Evolutionary conservation across 2,329 filamentous ascomycete genomes (phyloP), one percentile per base, ranked within the genome.

Genomic region (Fusarium coffeatum): DNA sequence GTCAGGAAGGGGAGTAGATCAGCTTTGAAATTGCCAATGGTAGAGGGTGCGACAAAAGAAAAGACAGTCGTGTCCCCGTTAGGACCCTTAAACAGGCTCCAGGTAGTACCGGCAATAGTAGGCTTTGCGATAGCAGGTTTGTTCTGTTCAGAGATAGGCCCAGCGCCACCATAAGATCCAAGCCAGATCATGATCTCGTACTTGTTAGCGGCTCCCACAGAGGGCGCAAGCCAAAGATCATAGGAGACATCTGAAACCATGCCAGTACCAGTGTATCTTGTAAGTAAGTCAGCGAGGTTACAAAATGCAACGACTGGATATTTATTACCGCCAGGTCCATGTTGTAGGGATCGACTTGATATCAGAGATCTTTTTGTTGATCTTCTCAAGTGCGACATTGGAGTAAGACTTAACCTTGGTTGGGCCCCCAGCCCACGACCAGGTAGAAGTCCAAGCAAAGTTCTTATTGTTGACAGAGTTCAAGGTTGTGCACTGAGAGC

Each of bases 121-220:
- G 84, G 79, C 1, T 84, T 89, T 4, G 63, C 66, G 42, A 74
- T 30, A 2, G 71, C 61, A 6, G 54, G 65, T 9, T 48, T 54
- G 4, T 64, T 64, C 23, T 57, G 51, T 3, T 61, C 55, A 0
- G 69, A 72, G 25, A 90, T 89, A 40, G 88, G 88, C 1, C 86
- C 85, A 3, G 87, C 34, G 18, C 34, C 87, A 56, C 86, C 88
- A 48, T 87, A 80, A 5, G 84, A 83, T 3, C 81, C 85, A 47
- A 90, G 81, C 89, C 89, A 91, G 72, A 90, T 82, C 89, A 91
- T 90, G 76, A 90, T 83, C 78, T 90, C 89, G 76, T 88, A 89
- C 72, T 87, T 80, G 28, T 84, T 74, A 8, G 61, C 75, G 48
- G 76, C 77, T 2, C 83, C 79, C 13, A 81, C 81, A 15, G 83